Conservation (phyloP, 805 yeast species). For the Candida oleophila region DNA sequence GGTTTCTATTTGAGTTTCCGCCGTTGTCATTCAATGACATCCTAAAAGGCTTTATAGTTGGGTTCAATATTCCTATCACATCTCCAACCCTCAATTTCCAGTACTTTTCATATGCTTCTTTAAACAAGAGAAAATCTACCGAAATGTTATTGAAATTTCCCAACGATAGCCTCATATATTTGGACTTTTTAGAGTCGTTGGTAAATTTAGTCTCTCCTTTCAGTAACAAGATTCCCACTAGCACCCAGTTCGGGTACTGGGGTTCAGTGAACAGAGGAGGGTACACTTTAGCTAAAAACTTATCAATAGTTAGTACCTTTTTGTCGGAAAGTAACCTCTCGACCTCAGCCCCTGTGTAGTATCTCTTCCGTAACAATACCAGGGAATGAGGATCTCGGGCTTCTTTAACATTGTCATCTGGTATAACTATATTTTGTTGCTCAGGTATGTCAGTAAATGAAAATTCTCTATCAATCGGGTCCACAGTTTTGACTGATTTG, state of each 20-base stretch:
- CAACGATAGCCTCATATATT: conserved; percentile 59
- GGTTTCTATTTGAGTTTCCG: conserved; percentile 20
- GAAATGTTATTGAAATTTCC: conserved; percentile 66
- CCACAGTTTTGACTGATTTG: conserved; percentile 12
- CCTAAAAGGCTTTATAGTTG: conserved; percentile 44
- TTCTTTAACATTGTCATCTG: conserved; percentile 14
- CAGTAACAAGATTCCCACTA: conserved; percentile 62
- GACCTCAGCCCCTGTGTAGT: conserved; percentile 38
- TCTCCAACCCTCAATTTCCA: conserved; percentile 79
- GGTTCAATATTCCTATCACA: conserved; percentile 72
- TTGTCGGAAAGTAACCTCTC: conserved; percentile 42
- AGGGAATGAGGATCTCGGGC: conserved; percentile 17
- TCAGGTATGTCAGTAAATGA: conserved; percentile 19
- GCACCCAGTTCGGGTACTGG: conserved; percentile 71
- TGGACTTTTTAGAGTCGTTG: conserved; percentile 30
- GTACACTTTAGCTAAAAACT: conserved; percentile 59
- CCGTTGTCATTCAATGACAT: conserved; percentile 18
- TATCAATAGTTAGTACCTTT: conserved; percentile 56
- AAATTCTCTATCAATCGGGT: conserved; percentile 23
- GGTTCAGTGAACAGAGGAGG: conserved; percentile 76
- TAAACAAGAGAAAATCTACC: conserved; percentile 63
- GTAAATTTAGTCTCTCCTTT: conserved; percentile 57
- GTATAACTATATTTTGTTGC: conserved; percentile 6
- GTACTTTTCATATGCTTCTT: conserved; percentile 62
- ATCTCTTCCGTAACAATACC: conserved; percentile 37